Evolutionary conservation across 2,329 filamentous ascomycete species (phyloP).

Genomic region (Ceratocystis eucalypticola): DNA sequence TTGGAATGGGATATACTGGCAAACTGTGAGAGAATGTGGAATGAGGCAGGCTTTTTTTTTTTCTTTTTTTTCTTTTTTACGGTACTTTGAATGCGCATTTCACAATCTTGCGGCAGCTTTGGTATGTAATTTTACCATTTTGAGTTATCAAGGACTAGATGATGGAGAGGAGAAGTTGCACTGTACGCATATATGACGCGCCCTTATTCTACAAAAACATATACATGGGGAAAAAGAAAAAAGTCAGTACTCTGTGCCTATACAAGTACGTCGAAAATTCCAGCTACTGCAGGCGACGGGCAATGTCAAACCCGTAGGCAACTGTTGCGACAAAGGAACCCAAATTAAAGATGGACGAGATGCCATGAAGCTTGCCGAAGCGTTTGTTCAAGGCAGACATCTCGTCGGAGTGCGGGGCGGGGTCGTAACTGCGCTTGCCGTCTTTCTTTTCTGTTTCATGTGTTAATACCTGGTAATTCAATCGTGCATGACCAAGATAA

Average conservation of each 20-base stretch:
- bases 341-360: conserved; percentile 69
- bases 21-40: conserved; percentile 22
- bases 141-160: too few relatives aligned
- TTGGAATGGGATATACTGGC: conserved; percentile 39
- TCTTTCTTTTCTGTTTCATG: conserved; percentile 57
- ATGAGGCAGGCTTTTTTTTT: too few relatives aligned
- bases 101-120: too few relatives aligned
- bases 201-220: too few relatives aligned
- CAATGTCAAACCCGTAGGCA: conserved; percentile 65
- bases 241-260: too few relatives aligned
- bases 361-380: conserved; percentile 68
- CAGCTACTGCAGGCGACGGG: conserved; percentile 42
- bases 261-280: background rate
- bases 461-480: background rate
- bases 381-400: conserved; percentile 69
- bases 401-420: conserved; percentile 65
- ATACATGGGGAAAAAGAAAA: too few relatives aligned
- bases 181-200: too few relatives aligned
- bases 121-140: too few relatives aligned
- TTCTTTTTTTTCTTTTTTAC: too few relatives aligned
- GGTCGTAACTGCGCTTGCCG: conserved; percentile 74
- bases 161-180: too few relatives aligned
- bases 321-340: conserved; percentile 54
- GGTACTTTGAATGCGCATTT: too few relatives aligned
- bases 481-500: background rate